Evolutionary conservation across 2,329 filamentous ascomycete genomes (phyloP), one percentile per base, ranked within the genome.

Genomic region (Colletotrichum godetiae): DNA sequence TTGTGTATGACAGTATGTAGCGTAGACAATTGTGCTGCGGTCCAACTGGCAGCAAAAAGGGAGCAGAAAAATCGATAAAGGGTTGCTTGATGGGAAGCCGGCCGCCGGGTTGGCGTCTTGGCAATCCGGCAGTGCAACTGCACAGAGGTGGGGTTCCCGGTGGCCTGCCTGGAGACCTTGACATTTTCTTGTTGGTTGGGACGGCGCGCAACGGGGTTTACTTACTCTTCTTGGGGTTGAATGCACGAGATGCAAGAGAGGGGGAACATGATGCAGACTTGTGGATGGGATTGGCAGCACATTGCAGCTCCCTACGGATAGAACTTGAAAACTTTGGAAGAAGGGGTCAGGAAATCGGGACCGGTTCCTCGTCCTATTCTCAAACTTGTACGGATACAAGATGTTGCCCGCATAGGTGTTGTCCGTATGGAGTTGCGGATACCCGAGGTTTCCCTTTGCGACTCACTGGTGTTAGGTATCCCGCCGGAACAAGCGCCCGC

Each of bases 61-160:
- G 42, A 33, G 15, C 29, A 42, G 55, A 57, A 27, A 33, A 58
- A 49, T 53, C 19, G 60, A 66, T 53, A 57, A n/a, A 67, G 19
- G 64, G 35, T 27, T 53, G 65, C 37, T 42, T 42, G 37, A 70
- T 63, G 70, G 70, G 59, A 52, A 60, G 49, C 64, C 60, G 70
- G 70, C 42, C 69, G 46, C 70, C 66, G 49, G 42, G 42, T 64
- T 73, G 70, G 67, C 66, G 60, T 22, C 70, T 73, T 73, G 67
- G 70, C 67, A 65, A 57, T 70, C 66, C 70, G 70, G 70, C 70
- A 65, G 70, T 73, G 70, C 66, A 70, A 61, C 52, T 66, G 68
- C 62, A 37, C 24, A 10, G 31, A 24, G 67, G 68, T 61, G 49
- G 60, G 46, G 46, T 13, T 22, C 35, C 33, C 27, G 19, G 29